These are phyloP conservation scores for Heliophila coronopifolia DNA, from an alignment of 441 rosid genomes.

Conservation along the genomic window DNA sequence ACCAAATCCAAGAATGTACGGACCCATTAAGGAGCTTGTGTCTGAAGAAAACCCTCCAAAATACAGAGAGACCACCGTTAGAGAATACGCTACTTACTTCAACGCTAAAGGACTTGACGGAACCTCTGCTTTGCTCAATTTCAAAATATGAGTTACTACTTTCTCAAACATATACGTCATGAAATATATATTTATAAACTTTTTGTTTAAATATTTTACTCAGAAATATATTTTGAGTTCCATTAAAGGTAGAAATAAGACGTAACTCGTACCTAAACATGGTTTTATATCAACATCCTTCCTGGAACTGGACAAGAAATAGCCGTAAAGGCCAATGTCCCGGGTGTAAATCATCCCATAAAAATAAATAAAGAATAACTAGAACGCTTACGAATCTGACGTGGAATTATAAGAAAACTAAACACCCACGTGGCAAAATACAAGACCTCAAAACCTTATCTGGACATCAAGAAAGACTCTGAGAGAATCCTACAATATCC, in stretches of 20 bases:
- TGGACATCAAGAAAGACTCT: slow-evolving; percentile 16
- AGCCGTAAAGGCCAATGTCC: too few relatives aligned
- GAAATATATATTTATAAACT: not conserved
- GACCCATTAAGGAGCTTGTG: slow-evolving; percentile 51
- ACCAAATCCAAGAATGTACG: slow-evolving; percentile 33
- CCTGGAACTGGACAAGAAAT: not conserved
- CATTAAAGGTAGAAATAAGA: too few relatives aligned
- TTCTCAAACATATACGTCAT: not conserved
- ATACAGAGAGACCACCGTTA: slow-evolving; percentile 41
- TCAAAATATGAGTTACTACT: slow-evolving; percentile 33
- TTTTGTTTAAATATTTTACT: not conserved
- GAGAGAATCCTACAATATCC: slow-evolving; percentile 25
- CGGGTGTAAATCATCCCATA: too few relatives aligned
- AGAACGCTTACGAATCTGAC: slow-evolving; percentile 9
- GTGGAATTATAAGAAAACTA: slow-evolving; percentile 19
- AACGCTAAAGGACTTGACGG: slow-evolving; percentile 44
- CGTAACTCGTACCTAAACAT: too few relatives aligned
- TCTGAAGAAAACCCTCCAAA: slow-evolving; percentile 48
- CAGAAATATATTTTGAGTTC: not conserved
- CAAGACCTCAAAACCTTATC: slow-evolving; percentile 26
- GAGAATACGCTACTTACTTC: slow-evolving; percentile 24
- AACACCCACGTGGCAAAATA: slow-evolving; percentile 22
- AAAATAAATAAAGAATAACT: too few relatives aligned
- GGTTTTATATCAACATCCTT: too few relatives aligned
- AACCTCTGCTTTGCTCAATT: slow-evolving; percentile 38